Conservation (phyloP, 352 stramenopile genomes). For the Phytophthora melonis region DNA sequence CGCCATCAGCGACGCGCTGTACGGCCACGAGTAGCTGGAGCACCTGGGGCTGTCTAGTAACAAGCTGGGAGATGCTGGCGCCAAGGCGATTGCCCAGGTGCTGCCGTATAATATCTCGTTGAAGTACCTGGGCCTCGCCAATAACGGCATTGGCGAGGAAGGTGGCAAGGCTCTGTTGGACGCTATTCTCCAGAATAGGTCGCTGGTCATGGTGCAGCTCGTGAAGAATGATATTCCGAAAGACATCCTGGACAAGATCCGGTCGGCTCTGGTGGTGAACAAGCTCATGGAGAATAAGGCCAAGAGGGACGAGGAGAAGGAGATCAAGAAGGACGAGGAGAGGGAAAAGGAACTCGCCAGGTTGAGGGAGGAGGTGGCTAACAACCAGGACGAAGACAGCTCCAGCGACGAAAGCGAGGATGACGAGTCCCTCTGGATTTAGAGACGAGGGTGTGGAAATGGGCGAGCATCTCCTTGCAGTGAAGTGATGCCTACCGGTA, state of each 20-base stretch:
- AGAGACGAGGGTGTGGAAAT: conserved; percentile 2
- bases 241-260: conserved; percentile 48
- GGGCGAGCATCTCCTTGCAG: background rate
- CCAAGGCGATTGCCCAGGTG: conserved; percentile 52
- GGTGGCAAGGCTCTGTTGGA: conserved; percentile 55
- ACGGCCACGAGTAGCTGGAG: conserved; percentile 58
- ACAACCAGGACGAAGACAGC: conserved; percentile 38
- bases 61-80: conserved; percentile 54
- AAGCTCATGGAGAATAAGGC: conserved; percentile 58
- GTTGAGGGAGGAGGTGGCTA: conserved; percentile 24
- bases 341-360: conserved; percentile 29
- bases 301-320: conserved; percentile 51
- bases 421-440: conserved; percentile 58
- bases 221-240: conserved; percentile 55
- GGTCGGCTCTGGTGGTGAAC: conserved; percentile 53
- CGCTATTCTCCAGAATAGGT: conserved; percentile 54
- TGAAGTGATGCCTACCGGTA: background rate
- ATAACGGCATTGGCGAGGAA: conserved; percentile 56
- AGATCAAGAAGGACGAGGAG: conserved; percentile 35
- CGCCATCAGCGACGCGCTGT: conserved; percentile 50
- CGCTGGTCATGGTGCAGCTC: conserved; percentile 54
- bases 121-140: conserved; percentile 56
- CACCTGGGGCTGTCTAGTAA: conserved; percentile 59
- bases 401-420: conserved; percentile 38
- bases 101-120: conserved; percentile 63